Percentiles rank a stretch among this genome's conserved stretches.
Conservation (phyloP, 2,329 filamentous ascomycete genomes). For the Amauroascus niger region DNA sequence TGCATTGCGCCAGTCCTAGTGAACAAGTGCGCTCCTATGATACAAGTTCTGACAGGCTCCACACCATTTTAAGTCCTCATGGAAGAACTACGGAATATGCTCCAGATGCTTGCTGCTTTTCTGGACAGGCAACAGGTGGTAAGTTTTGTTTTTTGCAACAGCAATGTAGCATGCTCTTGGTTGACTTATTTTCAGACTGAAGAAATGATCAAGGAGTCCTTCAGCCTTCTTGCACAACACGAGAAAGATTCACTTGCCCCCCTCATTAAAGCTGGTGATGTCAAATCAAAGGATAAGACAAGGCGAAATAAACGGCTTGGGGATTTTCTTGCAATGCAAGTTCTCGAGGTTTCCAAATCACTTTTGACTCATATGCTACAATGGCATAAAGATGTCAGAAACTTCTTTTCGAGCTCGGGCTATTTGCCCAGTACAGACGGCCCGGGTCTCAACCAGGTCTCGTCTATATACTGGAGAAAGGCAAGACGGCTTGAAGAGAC, state of each 20-base stretch:
- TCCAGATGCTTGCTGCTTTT: not conserved
- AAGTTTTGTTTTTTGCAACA: not conserved
- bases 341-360: not conserved
- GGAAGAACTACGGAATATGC: not conserved
- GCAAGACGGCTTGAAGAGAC: not conserved
- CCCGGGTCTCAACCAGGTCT: not conserved
- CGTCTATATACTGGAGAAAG: slow-evolving; percentile 1
- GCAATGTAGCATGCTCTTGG: not conserved
- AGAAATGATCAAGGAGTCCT: not conserved
- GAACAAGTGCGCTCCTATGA: too few relatives aligned
- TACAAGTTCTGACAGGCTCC: too few relatives aligned
- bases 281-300: not conserved
- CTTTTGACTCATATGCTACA: not conserved
- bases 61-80: not conserved
- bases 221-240: not conserved
- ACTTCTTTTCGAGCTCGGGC: not conserved
- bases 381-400: not conserved
- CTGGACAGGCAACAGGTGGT: not conserved
- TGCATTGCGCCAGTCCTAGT: too few relatives aligned
- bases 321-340: not conserved
- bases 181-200: not conserved
- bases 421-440: not conserved
- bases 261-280: not conserved
- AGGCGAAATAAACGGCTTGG: not conserved
- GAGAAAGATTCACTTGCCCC: not conserved